A percentile compares a stretch with the other conserved stretches of the same genome.
These are phyloP conservation scores for Coemansia sp. DNA, from an alignment of 192 early-diverging fungal genomes.

Conservation along the genomic window DNA sequence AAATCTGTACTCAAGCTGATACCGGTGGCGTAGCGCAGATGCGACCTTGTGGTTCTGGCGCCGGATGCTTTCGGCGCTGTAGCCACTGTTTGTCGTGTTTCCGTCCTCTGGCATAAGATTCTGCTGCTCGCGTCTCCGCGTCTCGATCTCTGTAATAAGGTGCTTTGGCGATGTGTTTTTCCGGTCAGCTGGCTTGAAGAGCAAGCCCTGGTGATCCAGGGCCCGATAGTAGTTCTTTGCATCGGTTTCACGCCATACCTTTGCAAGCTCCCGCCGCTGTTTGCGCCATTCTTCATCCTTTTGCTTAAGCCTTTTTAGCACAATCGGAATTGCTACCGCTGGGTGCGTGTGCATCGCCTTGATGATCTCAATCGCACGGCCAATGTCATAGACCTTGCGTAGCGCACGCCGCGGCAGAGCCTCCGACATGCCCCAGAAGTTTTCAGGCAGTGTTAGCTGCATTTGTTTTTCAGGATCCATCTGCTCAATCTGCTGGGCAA, in stretches of 20 bases:
- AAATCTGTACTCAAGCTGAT: conserved; percentile 84
- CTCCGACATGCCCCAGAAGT: conserved; percentile 80
- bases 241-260: conserved; percentile 95
- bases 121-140: conserved; percentile 77
- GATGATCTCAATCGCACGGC: conserved; percentile 85
- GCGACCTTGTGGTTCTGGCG: conserved; percentile 47
- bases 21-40: conserved; percentile 54
- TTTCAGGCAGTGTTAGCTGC: conserved; percentile 70
- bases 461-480: conserved; percentile 80
- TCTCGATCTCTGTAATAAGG: conserved; percentile 84
- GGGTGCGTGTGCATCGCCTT: conserved; percentile 91
- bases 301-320: conserved; percentile 92
- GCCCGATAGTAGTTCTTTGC: conserved; percentile 92
- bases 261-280: conserved; percentile 87
- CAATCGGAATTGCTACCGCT: conserved; percentile 86
- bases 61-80: conserved; percentile 10
- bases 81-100: background rate
- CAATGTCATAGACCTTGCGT: conserved; percentile 91
- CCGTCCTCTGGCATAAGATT: conserved; percentile 47
- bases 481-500: conserved; percentile 77
- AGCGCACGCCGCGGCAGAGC: conserved; percentile 91
- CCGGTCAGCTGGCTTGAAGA: conserved; percentile 85
- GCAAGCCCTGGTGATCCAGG: conserved; percentile 91
- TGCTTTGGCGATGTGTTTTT: conserved; percentile 77
- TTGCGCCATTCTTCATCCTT: conserved; percentile 95